These are phyloP conservation scores for Colletotrichum costaricense DNA, from an alignment of 2,329 filamentous ascomycete genomes.

Conservation along the genomic window DNA sequence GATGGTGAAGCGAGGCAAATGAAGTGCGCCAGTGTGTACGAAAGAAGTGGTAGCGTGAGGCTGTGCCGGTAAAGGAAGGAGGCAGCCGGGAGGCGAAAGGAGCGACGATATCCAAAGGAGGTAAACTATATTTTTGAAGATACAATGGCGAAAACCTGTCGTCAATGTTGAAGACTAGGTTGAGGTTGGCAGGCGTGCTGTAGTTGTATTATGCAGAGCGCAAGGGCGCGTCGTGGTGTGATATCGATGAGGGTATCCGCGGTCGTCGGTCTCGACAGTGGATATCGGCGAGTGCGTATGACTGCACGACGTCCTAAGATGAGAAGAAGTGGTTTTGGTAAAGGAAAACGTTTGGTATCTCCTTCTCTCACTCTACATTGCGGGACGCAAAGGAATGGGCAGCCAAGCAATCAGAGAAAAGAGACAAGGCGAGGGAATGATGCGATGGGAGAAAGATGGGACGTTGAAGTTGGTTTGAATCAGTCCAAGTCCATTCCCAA, in stretches of 20 bases:
- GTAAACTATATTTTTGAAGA: background rate
- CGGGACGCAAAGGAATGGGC: slow-evolving; percentile 17
- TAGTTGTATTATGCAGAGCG: background rate
- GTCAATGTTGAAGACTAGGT: background rate
- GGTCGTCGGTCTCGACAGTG: background rate
- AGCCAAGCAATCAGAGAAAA: background rate
- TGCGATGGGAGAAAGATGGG: slow-evolving; percentile 6
- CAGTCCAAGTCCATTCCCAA: background rate
- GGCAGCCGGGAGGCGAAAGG: slow-evolving; percentile 29
- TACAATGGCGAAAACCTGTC: background rate
- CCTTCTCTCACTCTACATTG: slow-evolving; percentile 10
- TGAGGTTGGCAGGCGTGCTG: background rate
- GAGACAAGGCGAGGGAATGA: background rate
- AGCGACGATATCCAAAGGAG: slow-evolving; percentile 2
- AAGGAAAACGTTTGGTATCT: background rate
- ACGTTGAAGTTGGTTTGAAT: slow-evolving; percentile 16
- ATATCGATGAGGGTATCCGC: slow-evolving; percentile 13
- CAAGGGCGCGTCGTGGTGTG: slow-evolving; percentile 9
- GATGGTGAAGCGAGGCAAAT: slow-evolving; percentile 7
- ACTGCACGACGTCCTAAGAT: background rate
- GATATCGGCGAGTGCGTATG: background rate
- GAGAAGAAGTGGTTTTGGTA: background rate
- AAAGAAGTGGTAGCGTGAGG: slow-evolving; percentile 12
- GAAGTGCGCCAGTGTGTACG: slow-evolving; percentile 17
- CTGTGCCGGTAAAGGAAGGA: slow-evolving; percentile 20